phyloP scores from a whole-genome alignment of 2,329 filamentous ascomycete species.

The Trematosphaeria pertusa region DNA sequence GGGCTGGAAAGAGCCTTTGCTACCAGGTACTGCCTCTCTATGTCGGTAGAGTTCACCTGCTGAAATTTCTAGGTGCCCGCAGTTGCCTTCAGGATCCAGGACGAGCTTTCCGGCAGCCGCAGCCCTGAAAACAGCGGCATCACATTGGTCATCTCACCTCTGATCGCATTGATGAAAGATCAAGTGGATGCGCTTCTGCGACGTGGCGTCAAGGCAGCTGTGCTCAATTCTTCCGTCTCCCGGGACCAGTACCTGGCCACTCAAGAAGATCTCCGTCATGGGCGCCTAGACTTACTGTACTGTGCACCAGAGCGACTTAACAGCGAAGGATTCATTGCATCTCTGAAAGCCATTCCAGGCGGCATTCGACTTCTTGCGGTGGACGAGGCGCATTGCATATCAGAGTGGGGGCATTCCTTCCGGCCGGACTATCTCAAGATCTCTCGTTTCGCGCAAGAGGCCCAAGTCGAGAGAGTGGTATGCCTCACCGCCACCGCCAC shows the following conservation, averaged over 20 bases:
- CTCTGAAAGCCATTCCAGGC: conserved; percentile 69
- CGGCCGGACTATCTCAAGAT: conserved; percentile 88
- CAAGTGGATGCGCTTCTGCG: conserved; percentile 81
- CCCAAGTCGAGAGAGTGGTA: conserved; percentile 78
- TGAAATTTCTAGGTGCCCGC: conserved; percentile 44
- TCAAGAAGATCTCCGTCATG: conserved; percentile 69
- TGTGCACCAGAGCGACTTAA: conserved; percentile 96
- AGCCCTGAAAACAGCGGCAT: conserved; percentile 74
- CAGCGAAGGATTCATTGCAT: conserved; percentile 70
- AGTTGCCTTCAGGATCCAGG: conserved; percentile 51
- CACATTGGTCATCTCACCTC: conserved; percentile 87
- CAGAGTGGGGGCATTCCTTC: conserved; percentile 97
- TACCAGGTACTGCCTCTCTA: conserved; percentile 73
- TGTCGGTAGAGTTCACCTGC: neutral
- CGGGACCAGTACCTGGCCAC: conserved; percentile 64
- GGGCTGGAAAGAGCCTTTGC: conserved; percentile 92
- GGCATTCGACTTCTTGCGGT: conserved; percentile 86
- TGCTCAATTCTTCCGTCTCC: conserved; percentile 71
- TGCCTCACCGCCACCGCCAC: conserved; percentile 92
- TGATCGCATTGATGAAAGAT: conserved; percentile 95
- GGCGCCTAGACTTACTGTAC: conserved; percentile 80
- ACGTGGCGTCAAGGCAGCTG: conserved; percentile 76
- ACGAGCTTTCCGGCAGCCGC: conserved; percentile 31
- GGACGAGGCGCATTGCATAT: conserved; percentile 95
- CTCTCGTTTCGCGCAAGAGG: conserved; percentile 74